These are phyloP conservation scores for Leptoxyphium fumago DNA, from an alignment of 2,329 filamentous ascomycete species.

Conservation along the genomic window DNA sequence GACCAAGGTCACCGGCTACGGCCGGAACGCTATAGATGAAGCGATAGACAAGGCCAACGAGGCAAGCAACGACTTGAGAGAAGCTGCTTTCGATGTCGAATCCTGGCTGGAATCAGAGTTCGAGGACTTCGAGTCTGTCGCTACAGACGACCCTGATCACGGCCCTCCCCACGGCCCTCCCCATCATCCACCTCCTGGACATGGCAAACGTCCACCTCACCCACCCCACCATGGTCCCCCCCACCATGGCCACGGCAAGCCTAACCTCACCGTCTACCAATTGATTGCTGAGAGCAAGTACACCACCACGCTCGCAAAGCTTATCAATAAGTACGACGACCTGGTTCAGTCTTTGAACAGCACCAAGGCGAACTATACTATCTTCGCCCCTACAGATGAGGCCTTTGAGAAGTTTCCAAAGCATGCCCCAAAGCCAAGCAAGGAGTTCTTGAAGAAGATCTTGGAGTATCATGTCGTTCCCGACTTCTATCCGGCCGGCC, in stretches of 20 bases:
- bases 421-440: slow-evolving; percentile 44
- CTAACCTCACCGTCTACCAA: slow-evolving; percentile 65
- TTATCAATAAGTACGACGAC: slow-evolving; percentile 59
- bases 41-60: slow-evolving; percentile 28
- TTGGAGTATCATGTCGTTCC: slow-evolving; percentile 62
- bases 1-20: slow-evolving; percentile 8
- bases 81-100: slow-evolving; percentile 30
- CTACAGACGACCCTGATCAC: slow-evolving; percentile 18
- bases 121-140: slow-evolving; percentile 17
- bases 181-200: slow-evolving; percentile 11
- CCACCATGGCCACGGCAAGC: slow-evolving; percentile 25
- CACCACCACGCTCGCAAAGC: slow-evolving; percentile 59
- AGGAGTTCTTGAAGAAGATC: slow-evolving; percentile 54
- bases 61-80: slow-evolving; percentile 22
- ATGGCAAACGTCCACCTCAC: slow-evolving; percentile 12
- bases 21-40: slow-evolving; percentile 28
- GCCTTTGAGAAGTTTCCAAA: slow-evolving; percentile 56
- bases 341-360: slow-evolving; percentile 60
- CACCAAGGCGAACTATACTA: slow-evolving; percentile 58
- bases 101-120: slow-evolving; percentile 29
- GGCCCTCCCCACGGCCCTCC: slow-evolving; percentile 15
- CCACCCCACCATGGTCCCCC: slow-evolving; percentile 18
- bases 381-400: slow-evolving; percentile 65
- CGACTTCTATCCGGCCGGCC: slow-evolving; percentile 49
- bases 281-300: slow-evolving; percentile 61